These are phyloP conservation scores for Lippia alba DNA, from an alignment of 305 asterid species.

Conservation along the genomic window DNA sequence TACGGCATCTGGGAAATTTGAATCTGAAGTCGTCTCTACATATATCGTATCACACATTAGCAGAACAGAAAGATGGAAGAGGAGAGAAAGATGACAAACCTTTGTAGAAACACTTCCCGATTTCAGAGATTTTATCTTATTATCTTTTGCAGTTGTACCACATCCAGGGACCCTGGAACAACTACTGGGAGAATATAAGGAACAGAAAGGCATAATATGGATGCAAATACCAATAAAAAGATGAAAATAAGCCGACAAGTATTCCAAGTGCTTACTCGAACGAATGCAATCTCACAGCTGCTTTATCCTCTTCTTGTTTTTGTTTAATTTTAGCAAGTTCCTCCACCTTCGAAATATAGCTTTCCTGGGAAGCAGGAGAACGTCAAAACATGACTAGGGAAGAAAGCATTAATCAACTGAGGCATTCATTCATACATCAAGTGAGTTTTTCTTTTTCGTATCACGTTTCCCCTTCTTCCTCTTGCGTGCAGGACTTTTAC, in stretches of 20 bases:
- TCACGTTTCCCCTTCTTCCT: slow-evolving; percentile 44
- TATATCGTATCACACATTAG: slow-evolving; percentile 5
- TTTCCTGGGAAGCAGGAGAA: slow-evolving; percentile 55
- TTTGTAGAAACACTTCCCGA: slow-evolving; percentile 63
- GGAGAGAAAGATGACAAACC: slow-evolving; percentile 46
- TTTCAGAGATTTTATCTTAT: slow-evolving; percentile 57
- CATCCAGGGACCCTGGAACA: slow-evolving; percentile 46
- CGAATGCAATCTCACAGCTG: slow-evolving; percentile 76
- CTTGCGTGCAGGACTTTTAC: slow-evolving; percentile 42
- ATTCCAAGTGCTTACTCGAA: slow-evolving; percentile 59
- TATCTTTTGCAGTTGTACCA: slow-evolving; percentile 46
- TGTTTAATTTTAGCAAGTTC: slow-evolving; percentile 76
- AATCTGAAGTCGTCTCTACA: slow-evolving; percentile 14
- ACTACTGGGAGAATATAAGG: slow-evolving; percentile 47
- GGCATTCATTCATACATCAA: slow-evolving; percentile 52
- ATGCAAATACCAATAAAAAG: slow-evolving; percentile 16
- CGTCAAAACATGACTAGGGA: slow-evolving; percentile 19
- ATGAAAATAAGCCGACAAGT: slow-evolving; percentile 24
- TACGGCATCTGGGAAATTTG: slow-evolving; percentile 2
- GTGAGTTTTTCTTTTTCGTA: slow-evolving; percentile 36
- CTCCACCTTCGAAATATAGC: slow-evolving; percentile 74
- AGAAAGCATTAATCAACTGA: slow-evolving; percentile 14
- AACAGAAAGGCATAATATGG: not conserved
- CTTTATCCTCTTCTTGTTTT: slow-evolving; percentile 81
- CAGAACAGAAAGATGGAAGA: slow-evolving; percentile 12